Conservation (phyloP, 2,329 filamentous ascomycete species). For the Fusarium neocosmosporiellum region DNA sequence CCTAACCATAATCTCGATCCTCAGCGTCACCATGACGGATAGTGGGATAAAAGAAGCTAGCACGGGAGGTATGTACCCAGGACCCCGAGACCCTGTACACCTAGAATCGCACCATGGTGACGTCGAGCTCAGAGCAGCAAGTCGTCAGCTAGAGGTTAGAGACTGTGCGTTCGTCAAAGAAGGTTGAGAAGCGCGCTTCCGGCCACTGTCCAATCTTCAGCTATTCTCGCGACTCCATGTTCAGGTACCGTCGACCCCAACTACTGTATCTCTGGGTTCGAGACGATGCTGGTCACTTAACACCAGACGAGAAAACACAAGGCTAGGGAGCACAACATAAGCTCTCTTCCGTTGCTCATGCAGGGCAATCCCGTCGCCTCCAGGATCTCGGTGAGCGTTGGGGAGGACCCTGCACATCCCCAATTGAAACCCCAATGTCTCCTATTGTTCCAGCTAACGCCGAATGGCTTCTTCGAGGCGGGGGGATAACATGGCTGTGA, state of each 20-base stretch:
- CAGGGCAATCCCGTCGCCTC: slow-evolving; percentile 29
- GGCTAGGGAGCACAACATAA: slow-evolving; percentile 18
- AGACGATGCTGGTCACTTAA: slow-evolving; percentile 2
- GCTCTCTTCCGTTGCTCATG: slow-evolving; percentile 25
- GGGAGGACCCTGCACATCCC: slow-evolving; percentile 32
- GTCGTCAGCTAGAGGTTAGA: slow-evolving; percentile 22
- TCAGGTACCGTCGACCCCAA: slow-evolving; percentile 17
- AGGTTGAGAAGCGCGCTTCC: slow-evolving; percentile 2
- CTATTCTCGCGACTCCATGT: slow-evolving; percentile 6
- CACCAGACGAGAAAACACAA: slow-evolving; percentile 7
- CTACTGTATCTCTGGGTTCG: not conserved
- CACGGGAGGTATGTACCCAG: slow-evolving; percentile 23
- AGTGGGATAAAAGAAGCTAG: slow-evolving; percentile 24
- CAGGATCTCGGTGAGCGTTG: slow-evolving; percentile 9
- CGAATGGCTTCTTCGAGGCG: not conserved
- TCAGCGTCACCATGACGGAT: slow-evolving; percentile 43
- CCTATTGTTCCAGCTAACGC: slow-evolving; percentile 9
- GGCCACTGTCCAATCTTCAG: slow-evolving; percentile 4
- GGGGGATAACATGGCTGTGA: slow-evolving; percentile 3
- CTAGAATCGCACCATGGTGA: slow-evolving; percentile 42
- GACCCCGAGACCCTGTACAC: slow-evolving; percentile 34
- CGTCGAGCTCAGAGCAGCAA: slow-evolving; percentile 37
- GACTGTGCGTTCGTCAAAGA: slow-evolving; percentile 11
- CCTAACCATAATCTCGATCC: slow-evolving; percentile 48
- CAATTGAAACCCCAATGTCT: slow-evolving; percentile 16